A percentile compares a stretch with the other conserved stretches of the same genome.
phyloP scores from a whole-genome alignment of 805 yeast genomes.

The Lachancea sp. region DNA sequence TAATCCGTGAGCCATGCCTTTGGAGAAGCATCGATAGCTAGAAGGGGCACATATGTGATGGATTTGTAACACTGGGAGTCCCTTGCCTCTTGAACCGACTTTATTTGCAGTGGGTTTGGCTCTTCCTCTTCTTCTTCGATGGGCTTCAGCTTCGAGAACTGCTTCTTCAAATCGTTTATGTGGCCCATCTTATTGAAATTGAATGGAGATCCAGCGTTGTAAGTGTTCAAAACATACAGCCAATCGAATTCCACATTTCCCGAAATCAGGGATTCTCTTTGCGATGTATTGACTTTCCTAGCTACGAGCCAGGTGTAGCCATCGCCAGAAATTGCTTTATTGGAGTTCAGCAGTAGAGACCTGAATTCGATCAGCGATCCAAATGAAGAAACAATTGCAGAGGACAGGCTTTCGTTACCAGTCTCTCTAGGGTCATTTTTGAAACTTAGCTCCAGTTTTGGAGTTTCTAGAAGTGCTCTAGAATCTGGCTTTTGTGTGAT shows the following conservation, averaged over 20 bases:
- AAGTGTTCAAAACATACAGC: slow-evolving; percentile 72
- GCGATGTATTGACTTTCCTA: slow-evolving; percentile 22
- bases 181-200: slow-evolving; percentile 47
- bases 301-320: slow-evolving; percentile 91
- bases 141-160: slow-evolving; percentile 17
- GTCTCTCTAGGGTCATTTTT: slow-evolving; percentile 32
- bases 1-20: slow-evolving; percentile 65
- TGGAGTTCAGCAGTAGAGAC: slow-evolving; percentile 61
- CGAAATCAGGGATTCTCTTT: slow-evolving; percentile 12
- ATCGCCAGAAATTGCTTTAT: slow-evolving; percentile 71
- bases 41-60: slow-evolving; percentile 45
- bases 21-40: slow-evolving; percentile 69
- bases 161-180: slow-evolving; percentile 27
- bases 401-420: slow-evolving; percentile 32
- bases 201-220: slow-evolving; percentile 82
- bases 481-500: slow-evolving; percentile 18
- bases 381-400: slow-evolving; percentile 54
- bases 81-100: slow-evolving; percentile 36
- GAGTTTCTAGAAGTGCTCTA: slow-evolving; percentile 40
- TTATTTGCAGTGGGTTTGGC: slow-evolving; percentile 13
- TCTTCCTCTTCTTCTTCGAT: slow-evolving; percentile 7
- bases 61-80: slow-evolving; percentile 25
- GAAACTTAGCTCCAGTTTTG: slow-evolving; percentile 30
- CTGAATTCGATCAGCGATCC: slow-evolving; percentile 75
- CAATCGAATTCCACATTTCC: slow-evolving; percentile 34